Percentiles rank a stretch among this genome's conserved stretches.
Evolutionary conservation across 306 rosid genomes (phyloP).

Genomic region (Vigna unguiculata): DNA sequence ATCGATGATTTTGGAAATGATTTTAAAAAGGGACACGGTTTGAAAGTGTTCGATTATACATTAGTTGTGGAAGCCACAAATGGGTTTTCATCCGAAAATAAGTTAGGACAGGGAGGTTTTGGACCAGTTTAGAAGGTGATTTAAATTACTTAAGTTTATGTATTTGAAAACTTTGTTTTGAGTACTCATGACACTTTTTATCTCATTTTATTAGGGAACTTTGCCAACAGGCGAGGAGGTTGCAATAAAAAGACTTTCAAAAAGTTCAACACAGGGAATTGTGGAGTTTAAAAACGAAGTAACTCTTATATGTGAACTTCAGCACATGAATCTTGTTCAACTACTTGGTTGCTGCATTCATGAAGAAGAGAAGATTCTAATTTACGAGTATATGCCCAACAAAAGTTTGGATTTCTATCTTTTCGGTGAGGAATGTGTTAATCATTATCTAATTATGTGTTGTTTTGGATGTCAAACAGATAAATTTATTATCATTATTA

Average conservation of each 20-base stretch:
- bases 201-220: neutral
- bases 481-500: too few relatives aligned
- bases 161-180: neutral
- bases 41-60: slow-evolving; percentile 8
- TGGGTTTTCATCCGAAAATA: slow-evolving; percentile 34
- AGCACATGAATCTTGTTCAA: neutral
- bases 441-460: too few relatives aligned
- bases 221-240: neutral
- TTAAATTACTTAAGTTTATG: neutral
- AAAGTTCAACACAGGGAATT: neutral
- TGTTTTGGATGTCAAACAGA: too few relatives aligned
- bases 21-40: neutral
- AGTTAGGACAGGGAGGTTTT: slow-evolving; percentile 50
- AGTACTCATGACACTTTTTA: neutral
- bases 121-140: slow-evolving; percentile 52
- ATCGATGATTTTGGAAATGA: neutral
- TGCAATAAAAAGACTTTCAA: neutral
- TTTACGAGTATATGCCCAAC: too few relatives aligned
- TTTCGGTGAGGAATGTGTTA: too few relatives aligned
- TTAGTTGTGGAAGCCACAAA: slow-evolving; percentile 38
- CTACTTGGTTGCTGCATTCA: neutral
- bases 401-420: neutral
- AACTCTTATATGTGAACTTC: neutral
- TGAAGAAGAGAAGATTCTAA: neutral
- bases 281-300: neutral